phyloP scores from a whole-genome alignment of 805 yeast species.

The Candida manassasensis region DNA sequence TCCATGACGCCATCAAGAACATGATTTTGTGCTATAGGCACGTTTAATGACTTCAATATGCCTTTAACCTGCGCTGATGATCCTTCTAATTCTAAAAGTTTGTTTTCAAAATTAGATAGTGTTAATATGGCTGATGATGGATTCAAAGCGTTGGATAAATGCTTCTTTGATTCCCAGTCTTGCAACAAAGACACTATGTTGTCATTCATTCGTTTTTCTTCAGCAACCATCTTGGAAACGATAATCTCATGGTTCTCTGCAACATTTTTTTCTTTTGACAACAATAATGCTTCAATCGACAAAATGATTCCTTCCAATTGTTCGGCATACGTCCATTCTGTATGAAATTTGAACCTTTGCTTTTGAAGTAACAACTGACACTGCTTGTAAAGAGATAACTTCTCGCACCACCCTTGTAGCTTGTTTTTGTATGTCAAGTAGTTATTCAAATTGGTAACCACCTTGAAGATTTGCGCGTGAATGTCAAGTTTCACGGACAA shows the following conservation, averaged over 20 bases:
- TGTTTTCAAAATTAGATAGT: constrained; percentile 23
- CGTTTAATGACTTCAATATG: constrained; percentile 24
- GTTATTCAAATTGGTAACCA: constrained; percentile 36
- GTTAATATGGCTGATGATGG: constrained; percentile 42
- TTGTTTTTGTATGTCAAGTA: constrained; percentile 10
- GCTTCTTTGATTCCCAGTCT: constrained; percentile 49
- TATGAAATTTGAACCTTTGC: constrained; percentile 44
- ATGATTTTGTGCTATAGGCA: constrained; percentile 23
- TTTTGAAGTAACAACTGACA: constrained; percentile 38
- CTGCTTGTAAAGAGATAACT: constrained; percentile 11
- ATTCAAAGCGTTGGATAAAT: constrained; percentile 37
- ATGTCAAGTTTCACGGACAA: constrained; percentile 31
- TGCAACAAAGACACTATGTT: constrained; percentile 22
- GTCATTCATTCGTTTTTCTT: constrained; percentile 31
- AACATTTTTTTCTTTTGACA: constrained; percentile 31
- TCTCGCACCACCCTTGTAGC: constrained; percentile 13
- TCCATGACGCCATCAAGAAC: constrained; percentile 29
- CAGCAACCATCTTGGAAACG: constrained; percentile 36
- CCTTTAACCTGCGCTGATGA: constrained; percentile 20
- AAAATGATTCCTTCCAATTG: constrained; percentile 52
- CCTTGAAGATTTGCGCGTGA: constrained; percentile 28
- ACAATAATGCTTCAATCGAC: constrained; percentile 36
- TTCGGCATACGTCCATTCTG: constrained; percentile 56
- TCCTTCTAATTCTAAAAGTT: constrained; percentile 1
- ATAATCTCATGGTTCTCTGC: constrained; percentile 40